Evolutionary conservation across 768 basidiomycete genomes (phyloP).

Genomic region (Leucosporidium yakuticum): DNA sequence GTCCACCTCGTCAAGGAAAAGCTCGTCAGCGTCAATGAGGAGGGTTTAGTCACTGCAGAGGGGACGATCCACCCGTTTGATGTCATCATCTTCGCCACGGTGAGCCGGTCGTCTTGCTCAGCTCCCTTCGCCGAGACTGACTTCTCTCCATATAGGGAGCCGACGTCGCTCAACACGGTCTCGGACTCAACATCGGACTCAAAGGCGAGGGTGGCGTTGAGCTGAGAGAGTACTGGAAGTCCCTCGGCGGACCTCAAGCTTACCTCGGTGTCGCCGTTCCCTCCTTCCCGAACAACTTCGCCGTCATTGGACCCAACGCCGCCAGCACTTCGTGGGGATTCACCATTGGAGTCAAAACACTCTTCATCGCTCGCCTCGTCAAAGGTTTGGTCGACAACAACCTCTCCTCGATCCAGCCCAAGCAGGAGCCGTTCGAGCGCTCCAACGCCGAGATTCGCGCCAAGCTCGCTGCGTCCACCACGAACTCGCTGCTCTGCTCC

Average conservation of each 20-base stretch:
- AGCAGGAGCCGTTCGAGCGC: neutral
- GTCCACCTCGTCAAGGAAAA: slow-evolving; percentile 45
- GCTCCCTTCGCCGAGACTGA: too few species aligned
- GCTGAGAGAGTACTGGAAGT: slow-evolving; percentile 21
- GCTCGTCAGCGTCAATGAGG: slow-evolving; percentile 19
- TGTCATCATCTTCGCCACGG: slow-evolving; percentile 25
- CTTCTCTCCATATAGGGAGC: slow-evolving; percentile 1
- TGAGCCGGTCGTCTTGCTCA: too few species aligned
- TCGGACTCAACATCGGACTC: slow-evolving; percentile 27
- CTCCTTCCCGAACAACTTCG: slow-evolving; percentile 24
- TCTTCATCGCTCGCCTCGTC: slow-evolving; percentile 24
- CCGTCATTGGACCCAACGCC: slow-evolving; percentile 26
- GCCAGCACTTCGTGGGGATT: slow-evolving; percentile 7
- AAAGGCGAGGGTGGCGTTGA: slow-evolving; percentile 18
- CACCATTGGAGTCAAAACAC: neutral
- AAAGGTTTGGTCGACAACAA: slow-evolving; percentile 7
- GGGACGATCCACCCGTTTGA: slow-evolving; percentile 19
- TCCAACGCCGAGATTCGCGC: slow-evolving; percentile 11
- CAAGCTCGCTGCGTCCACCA: neutral
- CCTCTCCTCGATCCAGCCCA: slow-evolving; percentile 25
- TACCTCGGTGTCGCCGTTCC: slow-evolving; percentile 23
- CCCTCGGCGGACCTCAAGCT: slow-evolving; percentile 14
- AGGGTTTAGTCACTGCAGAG: slow-evolving; percentile 10
- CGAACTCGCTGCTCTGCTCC: neutral
- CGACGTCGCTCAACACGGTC: slow-evolving; percentile 28